Conservation (phyloP, 768 basidiomycete species). For the Calocybe gangraenosa region DNA sequence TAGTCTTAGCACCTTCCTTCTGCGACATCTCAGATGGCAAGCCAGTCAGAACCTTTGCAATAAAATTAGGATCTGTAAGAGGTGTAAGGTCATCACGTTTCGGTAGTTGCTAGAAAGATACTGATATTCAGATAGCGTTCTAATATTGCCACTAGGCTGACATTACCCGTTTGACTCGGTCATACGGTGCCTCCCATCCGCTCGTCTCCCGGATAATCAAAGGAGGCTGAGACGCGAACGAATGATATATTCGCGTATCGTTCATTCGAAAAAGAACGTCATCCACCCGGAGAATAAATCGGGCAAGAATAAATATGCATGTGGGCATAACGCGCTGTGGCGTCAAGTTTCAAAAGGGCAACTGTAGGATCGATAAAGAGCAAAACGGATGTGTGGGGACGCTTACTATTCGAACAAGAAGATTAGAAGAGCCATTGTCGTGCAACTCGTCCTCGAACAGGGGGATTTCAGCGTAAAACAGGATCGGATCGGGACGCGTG, state of each 20-base stretch:
- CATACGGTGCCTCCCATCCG: slow-evolving; percentile 92
- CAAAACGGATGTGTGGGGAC: background rate
- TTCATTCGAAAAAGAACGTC: slow-evolving; percentile 86
- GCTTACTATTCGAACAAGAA: slow-evolving; percentile 85
- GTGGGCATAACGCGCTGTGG: slow-evolving; percentile 93
- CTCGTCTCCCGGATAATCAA: slow-evolving; percentile 73
- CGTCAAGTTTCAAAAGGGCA: background rate
- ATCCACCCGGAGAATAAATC: slow-evolving; percentile 94
- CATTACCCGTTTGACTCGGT: slow-evolving; percentile 67
- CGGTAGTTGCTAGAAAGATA: slow-evolving; percentile 54
- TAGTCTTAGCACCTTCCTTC: slow-evolving; percentile 61
- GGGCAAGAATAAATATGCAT: slow-evolving; percentile 84
- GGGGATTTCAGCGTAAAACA: slow-evolving; percentile 96
- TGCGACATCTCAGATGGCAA: slow-evolving; percentile 58
- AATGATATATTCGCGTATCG: slow-evolving; percentile 90
- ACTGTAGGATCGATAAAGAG: background rate
- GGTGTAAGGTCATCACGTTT: slow-evolving; percentile 79
- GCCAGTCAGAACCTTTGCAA: slow-evolving; percentile 66
- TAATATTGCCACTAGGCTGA: background rate
- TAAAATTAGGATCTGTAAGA: slow-evolving; percentile 82
- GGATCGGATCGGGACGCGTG: slow-evolving; percentile 87
- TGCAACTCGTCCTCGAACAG: slow-evolving; percentile 96
- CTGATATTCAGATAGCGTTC: background rate
- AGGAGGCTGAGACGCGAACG: slow-evolving; percentile 58
- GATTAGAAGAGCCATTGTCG: slow-evolving; percentile 88